Evolutionary conservation across 2,329 filamentous ascomycete genomes (phyloP).

Genomic region (Claviceps sp.): DNA sequence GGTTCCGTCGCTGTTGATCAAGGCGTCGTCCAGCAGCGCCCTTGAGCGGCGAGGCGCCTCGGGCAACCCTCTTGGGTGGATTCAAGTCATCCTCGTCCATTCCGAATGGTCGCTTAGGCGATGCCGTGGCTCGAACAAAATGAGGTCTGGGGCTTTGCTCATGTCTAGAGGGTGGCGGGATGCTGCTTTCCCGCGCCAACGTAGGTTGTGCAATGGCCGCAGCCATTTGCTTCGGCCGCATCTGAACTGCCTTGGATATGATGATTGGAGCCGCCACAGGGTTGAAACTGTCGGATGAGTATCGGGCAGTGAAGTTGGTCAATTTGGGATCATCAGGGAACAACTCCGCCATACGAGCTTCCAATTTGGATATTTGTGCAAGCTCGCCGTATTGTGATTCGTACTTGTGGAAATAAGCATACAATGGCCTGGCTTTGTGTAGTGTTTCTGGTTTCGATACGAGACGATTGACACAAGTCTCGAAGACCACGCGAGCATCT

Average conservation of each 20-base stretch:
- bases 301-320: conserved; percentile 62
- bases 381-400: conserved; percentile 91
- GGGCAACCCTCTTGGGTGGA: conserved; percentile 71
- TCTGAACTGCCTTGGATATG: conserved; percentile 68
- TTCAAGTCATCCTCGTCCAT: conserved; percentile 59
- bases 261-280: conserved; percentile 71
- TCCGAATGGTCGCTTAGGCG: conserved; percentile 48
- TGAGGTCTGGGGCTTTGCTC: conserved; percentile 35
- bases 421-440: conserved; percentile 69
- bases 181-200: conserved; percentile 32
- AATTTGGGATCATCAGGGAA: conserved; percentile 78
- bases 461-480: conserved; percentile 78
- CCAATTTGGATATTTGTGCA: conserved; percentile 77
- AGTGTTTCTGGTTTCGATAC: conserved; percentile 62
- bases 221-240: conserved; percentile 47
- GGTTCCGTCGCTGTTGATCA: conserved; percentile 59
- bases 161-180: conserved; percentile 15
- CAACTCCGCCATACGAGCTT: conserved; percentile 85
- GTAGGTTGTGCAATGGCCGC: conserved; percentile 39
- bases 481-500: conserved; percentile 94
- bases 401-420: conserved; percentile 86
- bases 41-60: conserved; percentile 88
- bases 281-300: conserved; percentile 59
- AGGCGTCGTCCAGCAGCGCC: conserved; percentile 75
- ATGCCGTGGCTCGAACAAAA: conserved; percentile 33